Percentiles rank a stretch among this genome's conserved stretches.
Evolutionary conservation across 495 filamentous ascomycete species (phyloP).

Genomic region (Pyrenula aspistea): DNA sequence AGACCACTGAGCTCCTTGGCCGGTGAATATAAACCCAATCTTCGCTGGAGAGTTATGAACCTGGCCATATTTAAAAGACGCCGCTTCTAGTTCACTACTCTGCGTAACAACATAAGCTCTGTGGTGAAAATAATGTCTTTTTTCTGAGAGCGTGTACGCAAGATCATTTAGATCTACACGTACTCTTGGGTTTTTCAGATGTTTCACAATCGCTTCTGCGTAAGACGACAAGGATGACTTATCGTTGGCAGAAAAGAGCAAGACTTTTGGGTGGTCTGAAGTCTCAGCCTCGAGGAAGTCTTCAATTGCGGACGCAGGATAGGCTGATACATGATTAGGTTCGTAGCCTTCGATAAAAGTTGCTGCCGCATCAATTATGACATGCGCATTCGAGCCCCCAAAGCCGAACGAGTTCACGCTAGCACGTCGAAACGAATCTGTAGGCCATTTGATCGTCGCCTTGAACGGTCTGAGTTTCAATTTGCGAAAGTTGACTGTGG

Average conservation of each 20-base stretch:
- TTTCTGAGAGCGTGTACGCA: constrained; percentile 13
- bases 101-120: constrained; percentile 7
- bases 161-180: constrained; percentile 10
- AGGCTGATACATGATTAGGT: constrained; percentile 3
- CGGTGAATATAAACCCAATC: constrained; percentile 28
- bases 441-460: constrained; percentile 8
- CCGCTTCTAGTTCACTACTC: background rate
- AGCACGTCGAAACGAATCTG: constrained; percentile 10
- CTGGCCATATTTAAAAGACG: constrained; percentile 3
- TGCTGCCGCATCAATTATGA: constrained; percentile 14
- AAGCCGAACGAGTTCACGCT: constrained; percentile 37
- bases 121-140: constrained; percentile 9
- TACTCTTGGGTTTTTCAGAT: constrained; percentile 13
- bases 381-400: constrained; percentile 38
- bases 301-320: background rate
- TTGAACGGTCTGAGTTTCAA: constrained; percentile 1
- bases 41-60: background rate
- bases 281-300: constrained; percentile 2
- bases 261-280: constrained; percentile 8
- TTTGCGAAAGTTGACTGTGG: constrained; percentile 1
- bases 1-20: constrained; percentile 33
- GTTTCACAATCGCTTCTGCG: constrained; percentile 5
- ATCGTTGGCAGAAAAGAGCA: constrained; percentile 20
- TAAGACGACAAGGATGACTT: constrained; percentile 12
- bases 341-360: background rate